Conservation (phyloP, 108 stramenopile genomes). For the Conticribra weissflogii region DNA sequence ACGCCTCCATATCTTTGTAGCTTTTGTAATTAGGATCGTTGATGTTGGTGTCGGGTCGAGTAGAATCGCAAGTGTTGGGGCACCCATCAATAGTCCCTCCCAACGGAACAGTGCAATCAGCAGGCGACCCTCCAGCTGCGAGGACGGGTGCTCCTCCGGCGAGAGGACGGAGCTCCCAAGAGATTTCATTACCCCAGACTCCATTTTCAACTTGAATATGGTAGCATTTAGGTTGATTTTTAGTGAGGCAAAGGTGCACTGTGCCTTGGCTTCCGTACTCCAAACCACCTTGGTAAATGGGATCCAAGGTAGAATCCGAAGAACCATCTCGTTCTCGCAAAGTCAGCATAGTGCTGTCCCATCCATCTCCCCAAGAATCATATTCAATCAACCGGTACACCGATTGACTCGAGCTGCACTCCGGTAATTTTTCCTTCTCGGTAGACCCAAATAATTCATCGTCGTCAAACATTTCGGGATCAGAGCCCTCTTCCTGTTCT, state of each 20-base stretch:
- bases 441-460: slow-evolving; percentile 8
- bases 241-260: slow-evolving; percentile 73
- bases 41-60: slow-evolving; percentile 62
- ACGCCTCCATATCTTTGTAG: slow-evolving; percentile 76
- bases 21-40: slow-evolving; percentile 78
- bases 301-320: slow-evolving; percentile 5
- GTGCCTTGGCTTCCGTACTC: slow-evolving; percentile 75
- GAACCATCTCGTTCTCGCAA: slow-evolving; percentile 33
- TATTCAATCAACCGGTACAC: slow-evolving; percentile 75
- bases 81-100: slow-evolving; percentile 52
- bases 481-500: slow-evolving; percentile 28
- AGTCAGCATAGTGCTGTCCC: slow-evolving; percentile 71
- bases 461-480: slow-evolving; percentile 42
- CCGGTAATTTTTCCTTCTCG: slow-evolving; percentile 27
- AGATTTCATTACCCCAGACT: slow-evolving; percentile 89
- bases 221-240: slow-evolving; percentile 66
- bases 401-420: slow-evolving; percentile 38
- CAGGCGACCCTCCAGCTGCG: slow-evolving; percentile 77
- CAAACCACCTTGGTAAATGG: slow-evolving; percentile 66
- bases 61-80: slow-evolving; percentile 62
- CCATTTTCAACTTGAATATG: slow-evolving; percentile 72
- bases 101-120: slow-evolving; percentile 49
- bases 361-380: slow-evolving; percentile 90
- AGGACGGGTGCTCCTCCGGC: slow-evolving; percentile 59
- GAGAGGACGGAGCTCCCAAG: slow-evolving; percentile 81